Percentiles rank a stretch among this genome's conserved stretches.
These are phyloP conservation scores for Gyromitra esculenta DNA, from an alignment of 2,329 filamentous ascomycete species.

Conservation along the genomic window DNA sequence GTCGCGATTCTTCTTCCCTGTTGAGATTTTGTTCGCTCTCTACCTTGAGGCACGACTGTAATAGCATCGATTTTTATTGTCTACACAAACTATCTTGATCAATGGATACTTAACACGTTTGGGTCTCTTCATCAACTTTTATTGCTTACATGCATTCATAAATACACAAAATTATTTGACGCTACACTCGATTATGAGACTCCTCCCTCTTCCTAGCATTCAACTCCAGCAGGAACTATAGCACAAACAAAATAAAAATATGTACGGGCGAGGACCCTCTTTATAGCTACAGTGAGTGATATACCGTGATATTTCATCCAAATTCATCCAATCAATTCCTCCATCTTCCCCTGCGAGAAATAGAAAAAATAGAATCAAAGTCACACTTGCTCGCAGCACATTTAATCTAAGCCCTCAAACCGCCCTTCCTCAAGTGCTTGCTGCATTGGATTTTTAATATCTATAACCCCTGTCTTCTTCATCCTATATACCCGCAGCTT, in stretches of 20 bases:
- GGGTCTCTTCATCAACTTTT: neutral
- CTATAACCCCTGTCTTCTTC: slow-evolving; percentile 77
- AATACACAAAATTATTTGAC: neutral
- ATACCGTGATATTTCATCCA: neutral
- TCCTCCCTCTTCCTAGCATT: neutral
- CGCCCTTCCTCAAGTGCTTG: slow-evolving; percentile 74
- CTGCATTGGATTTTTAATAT: slow-evolving; percentile 81
- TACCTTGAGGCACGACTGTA: neutral
- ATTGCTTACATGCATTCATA: neutral
- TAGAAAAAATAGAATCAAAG: neutral
- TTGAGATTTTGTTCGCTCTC: neutral
- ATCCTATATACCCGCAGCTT: slow-evolving; percentile 60
- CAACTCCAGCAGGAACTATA: neutral
- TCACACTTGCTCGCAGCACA: neutral
- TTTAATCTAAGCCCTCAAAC: slow-evolving; percentile 70
- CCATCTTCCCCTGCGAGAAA: neutral
- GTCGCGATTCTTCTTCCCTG: neutral
- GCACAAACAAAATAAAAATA: slow-evolving; percentile 3
- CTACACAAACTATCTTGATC: neutral
- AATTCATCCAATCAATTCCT: neutral
- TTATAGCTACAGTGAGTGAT: slow-evolving; percentile 6
- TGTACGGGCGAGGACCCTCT: neutral
- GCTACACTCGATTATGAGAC: neutral
- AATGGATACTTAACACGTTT: slow-evolving; percentile 5
- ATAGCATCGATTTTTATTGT: neutral